Evolutionary conservation across 306 rosid species (phyloP).

Genomic region (peach (Prunus persica)): DNA sequence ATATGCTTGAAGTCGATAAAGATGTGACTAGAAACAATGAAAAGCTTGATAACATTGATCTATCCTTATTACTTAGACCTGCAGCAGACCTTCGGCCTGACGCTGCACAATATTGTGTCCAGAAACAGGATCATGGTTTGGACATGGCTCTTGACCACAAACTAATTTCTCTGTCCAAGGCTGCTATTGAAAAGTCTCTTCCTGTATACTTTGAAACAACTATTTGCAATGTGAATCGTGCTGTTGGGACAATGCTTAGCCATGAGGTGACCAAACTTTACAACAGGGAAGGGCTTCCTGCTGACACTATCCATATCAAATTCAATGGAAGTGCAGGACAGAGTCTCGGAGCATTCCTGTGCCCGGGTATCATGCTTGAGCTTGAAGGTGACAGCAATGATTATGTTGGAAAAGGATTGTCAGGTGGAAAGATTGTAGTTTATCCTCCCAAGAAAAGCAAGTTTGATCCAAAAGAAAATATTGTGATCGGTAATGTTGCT

Average conservation of each 20-base stretch:
- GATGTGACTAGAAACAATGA: conserved; percentile 73
- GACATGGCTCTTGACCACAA: conserved; percentile 90
- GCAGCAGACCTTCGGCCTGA: conserved; percentile 92
- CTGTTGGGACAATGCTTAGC: conserved; percentile 99
- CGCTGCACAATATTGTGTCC: conserved; percentile 89
- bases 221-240: conserved; percentile 73
- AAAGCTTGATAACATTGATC: conserved; percentile 87
- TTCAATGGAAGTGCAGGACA: conserved; percentile 94
- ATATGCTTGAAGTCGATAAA: conserved; percentile 89
- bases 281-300: conserved; percentile 81
- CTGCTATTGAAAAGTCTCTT: conserved; percentile 85
- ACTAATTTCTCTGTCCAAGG: conserved; percentile 60
- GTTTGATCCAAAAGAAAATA: conserved; percentile 90
- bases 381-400: conserved; percentile 99
- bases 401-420: conserved; percentile 94
- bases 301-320: conserved; percentile 81
- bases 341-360: conserved; percentile 98
- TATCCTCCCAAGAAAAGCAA: conserved; percentile 84
- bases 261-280: conserved; percentile 92
- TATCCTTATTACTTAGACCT: conserved; percentile 83
- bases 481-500: conserved; percentile 93
- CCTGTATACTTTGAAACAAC: conserved; percentile 85
- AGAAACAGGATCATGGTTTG: conserved; percentile 93
- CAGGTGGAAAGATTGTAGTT: conserved; percentile 91
- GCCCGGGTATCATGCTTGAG: conserved; percentile 89